These are phyloP conservation scores for Vigna nakashimae DNA, from an alignment of 306 rosid genomes.

Conservation along the genomic window DNA sequence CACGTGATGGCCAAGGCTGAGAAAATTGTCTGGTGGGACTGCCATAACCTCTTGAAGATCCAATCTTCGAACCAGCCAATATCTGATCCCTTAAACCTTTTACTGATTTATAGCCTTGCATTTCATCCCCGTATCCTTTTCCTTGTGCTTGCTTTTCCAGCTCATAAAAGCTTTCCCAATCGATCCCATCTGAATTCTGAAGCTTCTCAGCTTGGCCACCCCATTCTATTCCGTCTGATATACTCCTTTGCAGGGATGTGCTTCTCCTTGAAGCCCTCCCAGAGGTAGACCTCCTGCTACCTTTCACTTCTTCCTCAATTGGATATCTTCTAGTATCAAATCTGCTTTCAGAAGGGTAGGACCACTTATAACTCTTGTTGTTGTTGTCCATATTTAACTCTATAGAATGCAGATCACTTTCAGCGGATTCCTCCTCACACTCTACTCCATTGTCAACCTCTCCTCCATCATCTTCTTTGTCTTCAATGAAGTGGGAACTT, in stretches of 20 bases:
- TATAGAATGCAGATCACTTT: constrained; percentile 93
- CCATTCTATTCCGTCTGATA: constrained; percentile 89
- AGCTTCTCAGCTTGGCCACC: constrained; percentile 68
- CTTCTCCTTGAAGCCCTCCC: constrained; percentile 75
- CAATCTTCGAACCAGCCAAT: constrained; percentile 68
- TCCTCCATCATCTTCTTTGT: constrained; percentile 75
- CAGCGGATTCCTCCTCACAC: constrained; percentile 79
- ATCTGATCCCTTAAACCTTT: constrained; percentile 83
- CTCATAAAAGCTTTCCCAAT: constrained; percentile 83
- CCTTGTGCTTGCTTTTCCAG: constrained; percentile 71
- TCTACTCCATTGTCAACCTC: constrained; percentile 81
- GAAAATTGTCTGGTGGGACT: constrained; percentile 88
- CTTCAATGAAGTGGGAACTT: constrained; percentile 58
- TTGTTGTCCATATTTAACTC: constrained; percentile 91
- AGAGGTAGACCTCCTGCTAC: constrained; percentile 72
- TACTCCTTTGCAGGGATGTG: constrained; percentile 89
- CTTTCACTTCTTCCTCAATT: constrained; percentile 64
- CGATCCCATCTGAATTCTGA: constrained; percentile 69
- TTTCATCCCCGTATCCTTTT: constrained; percentile 63
- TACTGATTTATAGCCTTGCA: constrained; percentile 73
- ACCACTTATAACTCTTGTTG: constrained; percentile 77
- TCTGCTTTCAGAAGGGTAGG: constrained; percentile 59
- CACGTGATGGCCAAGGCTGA: constrained; percentile 78
- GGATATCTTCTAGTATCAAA: constrained; percentile 67
- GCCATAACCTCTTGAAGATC: constrained; percentile 62